These are phyloP conservation scores for Scheffersomyces illinoinensis DNA, from an alignment of 1,139 yeast genomes.

Conservation along the genomic window DNA sequence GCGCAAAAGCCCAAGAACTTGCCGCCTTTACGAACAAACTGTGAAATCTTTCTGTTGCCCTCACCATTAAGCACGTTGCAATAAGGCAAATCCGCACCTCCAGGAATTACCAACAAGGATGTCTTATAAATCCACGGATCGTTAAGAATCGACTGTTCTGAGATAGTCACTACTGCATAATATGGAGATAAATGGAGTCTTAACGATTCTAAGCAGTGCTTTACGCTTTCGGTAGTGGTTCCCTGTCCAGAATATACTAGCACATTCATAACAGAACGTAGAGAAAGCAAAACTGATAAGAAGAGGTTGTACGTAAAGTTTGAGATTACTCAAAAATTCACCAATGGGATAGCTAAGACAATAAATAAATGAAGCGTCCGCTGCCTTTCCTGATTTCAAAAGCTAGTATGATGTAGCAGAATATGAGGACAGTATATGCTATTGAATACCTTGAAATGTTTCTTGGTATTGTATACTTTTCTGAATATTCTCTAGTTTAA, in stretches of 20 bases:
- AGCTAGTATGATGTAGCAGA: neutral
- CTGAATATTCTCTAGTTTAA: neutral
- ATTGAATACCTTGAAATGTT: neutral
- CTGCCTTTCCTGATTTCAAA: too few relatives aligned
- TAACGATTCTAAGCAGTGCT: constrained; percentile 77
- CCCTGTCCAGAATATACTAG: constrained; percentile 85
- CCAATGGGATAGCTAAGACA: neutral
- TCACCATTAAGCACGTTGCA: constrained; percentile 70
- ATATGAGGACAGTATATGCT: neutral
- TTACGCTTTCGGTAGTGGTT: constrained; percentile 82
- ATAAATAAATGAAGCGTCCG: too few relatives aligned
- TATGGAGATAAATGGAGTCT: constrained; percentile 78
- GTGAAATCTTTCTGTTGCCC: constrained; percentile 60
- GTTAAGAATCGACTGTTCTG: constrained; percentile 57
- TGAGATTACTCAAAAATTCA: neutral
- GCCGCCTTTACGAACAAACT: constrained; percentile 80
- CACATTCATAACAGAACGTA: constrained; percentile 59
- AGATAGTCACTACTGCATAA: constrained; percentile 80
- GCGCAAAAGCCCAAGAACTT: constrained; percentile 86
- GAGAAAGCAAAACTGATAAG: neutral
- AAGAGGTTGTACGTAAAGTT: neutral
- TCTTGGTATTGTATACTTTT: neutral
- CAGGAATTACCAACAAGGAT: constrained; percentile 81
- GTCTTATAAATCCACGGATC: constrained; percentile 93
- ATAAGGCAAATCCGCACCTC: constrained; percentile 93